Conservation (phyloP, 2,329 filamentous ascomycete species). For the Claviceps sp. region DNA sequence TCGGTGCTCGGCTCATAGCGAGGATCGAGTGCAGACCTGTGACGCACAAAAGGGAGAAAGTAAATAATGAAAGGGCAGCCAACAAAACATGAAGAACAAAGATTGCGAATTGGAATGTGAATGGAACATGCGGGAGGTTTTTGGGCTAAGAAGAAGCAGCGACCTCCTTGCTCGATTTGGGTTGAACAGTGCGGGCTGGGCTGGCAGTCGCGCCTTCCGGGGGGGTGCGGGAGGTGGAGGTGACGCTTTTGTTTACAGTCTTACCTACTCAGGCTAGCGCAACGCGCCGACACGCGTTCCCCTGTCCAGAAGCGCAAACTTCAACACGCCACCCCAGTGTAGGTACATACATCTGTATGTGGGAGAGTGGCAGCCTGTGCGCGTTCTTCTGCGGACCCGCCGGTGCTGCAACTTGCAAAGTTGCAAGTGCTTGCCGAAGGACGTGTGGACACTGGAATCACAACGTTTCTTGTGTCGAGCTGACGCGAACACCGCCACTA, state of each 20-base stretch:
- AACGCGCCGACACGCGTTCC: constrained; percentile 22
- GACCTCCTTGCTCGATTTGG: constrained; percentile 6
- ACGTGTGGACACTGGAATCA: no score
- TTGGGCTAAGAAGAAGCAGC: constrained; percentile 4
- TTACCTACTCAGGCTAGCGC: constrained; percentile 17
- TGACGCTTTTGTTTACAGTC: constrained; percentile 26
- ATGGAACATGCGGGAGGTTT: constrained; percentile 5
- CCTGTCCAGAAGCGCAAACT: constrained; percentile 10
- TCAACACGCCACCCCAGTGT: constrained; percentile 1
- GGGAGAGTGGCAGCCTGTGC: no score
- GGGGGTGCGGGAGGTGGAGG: constrained; percentile 10
- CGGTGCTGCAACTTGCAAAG: no score
- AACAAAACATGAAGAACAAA: constrained; percentile 2
- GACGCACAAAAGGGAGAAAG: background rate
- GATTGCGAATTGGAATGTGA: constrained; percentile 4
- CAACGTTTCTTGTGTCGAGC: no score
- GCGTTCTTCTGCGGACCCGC: no score
- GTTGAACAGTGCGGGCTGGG: constrained; percentile 6
- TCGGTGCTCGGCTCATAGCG: constrained; percentile 3
- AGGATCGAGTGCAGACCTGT: background rate
- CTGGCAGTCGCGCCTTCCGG: constrained; percentile 8
- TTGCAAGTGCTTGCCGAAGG: no score
- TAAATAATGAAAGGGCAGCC: background rate
- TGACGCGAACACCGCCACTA: background rate
- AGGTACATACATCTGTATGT: background rate